Evolutionary conservation across 2,329 filamentous ascomycete species (phyloP), one percentile per base, ranked within the genome.

Genomic region (Cladophialophora bantiana): DNA sequence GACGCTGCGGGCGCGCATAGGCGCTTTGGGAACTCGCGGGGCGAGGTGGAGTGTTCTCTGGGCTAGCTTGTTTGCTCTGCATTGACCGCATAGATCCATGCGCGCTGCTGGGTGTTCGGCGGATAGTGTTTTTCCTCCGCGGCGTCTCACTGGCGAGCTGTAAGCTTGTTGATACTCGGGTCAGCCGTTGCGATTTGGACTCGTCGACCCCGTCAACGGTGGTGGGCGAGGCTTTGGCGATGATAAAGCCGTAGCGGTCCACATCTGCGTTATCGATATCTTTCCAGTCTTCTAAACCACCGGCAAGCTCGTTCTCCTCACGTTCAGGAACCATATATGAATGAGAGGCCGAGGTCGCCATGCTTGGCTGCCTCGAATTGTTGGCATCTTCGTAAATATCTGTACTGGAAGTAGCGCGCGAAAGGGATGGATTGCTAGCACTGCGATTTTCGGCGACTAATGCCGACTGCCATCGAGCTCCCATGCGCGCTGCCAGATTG

Each of bases 201-300:
- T 66, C 68, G 35, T 68, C 63, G 35, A 66, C 56, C 5, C 63
- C 66, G 31, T 68, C 63, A 34, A 57, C 53, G 18, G 61, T 40
- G 2, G 40, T 40, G 9, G 78, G 74, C 5, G 73, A 69, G 20
- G 74, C 72, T 40, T 64, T 68, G 20, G 70, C 59, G 7, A 70
- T 62, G 67, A 90, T 89, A 77, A 90, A 90, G 9, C 88, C 88
- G 74, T 89, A 90, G 66, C 88, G 82, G 75, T 90, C 88, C 3
- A 89, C 86, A 68, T 88, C 83, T 13, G 79, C 83, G 5, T 81
- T 84, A 18, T 84, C 80, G 10, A 90, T 78, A 74, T 89, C 83
- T 67, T 86, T 82, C 87, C 87, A 90, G 71, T 89, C 87, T 70
- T 90, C 88, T 57, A 89, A 83, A 2, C 88, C 88, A 7, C 88